A percentile compares a stretch with the other conserved stretches of the same genome.
phyloP scores from a whole-genome alignment of 192 early-diverging fungal species.

The Podila epicladia region DNA sequence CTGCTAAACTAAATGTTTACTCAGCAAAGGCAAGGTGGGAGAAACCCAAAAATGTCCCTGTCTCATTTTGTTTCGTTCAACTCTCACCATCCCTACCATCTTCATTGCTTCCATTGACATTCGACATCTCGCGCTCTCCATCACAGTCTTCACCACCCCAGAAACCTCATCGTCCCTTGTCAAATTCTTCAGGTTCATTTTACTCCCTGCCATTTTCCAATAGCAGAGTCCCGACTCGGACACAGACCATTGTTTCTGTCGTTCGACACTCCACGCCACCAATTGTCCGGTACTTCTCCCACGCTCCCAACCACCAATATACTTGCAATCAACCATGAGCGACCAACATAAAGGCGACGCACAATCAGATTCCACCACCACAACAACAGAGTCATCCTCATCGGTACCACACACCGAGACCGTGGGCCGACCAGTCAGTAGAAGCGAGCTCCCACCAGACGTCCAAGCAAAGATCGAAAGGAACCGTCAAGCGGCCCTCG shows the following conservation, averaged over 20 bases:
- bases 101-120: too few relatives aligned
- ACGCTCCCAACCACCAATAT: background rate
- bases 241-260: too few relatives aligned
- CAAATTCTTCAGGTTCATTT: too few relatives aligned
- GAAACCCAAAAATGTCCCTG: too few relatives aligned
- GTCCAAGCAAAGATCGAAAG: conserved; percentile 43
- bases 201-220: too few relatives aligned
- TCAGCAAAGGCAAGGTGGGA: background rate
- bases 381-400: background rate
- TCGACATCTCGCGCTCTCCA: too few relatives aligned
- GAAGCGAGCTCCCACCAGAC: conserved; percentile 25
- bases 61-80: background rate
- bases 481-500: conserved; percentile 34
- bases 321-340: background rate
- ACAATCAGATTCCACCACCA: conserved; percentile 1
- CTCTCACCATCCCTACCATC: too few relatives aligned
- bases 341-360: background rate
- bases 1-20: background rate
- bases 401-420: conserved; percentile 23
- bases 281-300: background rate
- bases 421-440: conserved; percentile 27
- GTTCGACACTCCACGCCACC: background rate
- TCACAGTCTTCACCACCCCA: too few relatives aligned
- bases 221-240: too few relatives aligned
- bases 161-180: too few relatives aligned